Conservation (phyloP, 129 eudicot genomes). For the Chrysanthemum lavandulifolium region DNA sequence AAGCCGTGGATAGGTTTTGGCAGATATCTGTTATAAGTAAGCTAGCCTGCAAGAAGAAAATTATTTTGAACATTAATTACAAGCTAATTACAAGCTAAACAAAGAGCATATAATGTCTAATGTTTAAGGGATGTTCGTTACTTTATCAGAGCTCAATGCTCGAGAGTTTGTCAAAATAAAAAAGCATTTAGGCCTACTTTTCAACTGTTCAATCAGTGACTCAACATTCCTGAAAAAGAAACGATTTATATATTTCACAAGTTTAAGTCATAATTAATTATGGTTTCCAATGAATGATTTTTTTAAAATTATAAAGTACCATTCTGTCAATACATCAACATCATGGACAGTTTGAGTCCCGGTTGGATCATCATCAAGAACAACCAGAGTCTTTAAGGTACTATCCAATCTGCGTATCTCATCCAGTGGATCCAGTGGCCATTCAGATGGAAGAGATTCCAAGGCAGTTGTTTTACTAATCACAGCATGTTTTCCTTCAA, state of each 20-base stretch:
- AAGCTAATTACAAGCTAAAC: background rate
- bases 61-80: slow-evolving; percentile 3
- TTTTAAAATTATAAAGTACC: slow-evolving; percentile 31
- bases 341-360: slow-evolving; percentile 99
- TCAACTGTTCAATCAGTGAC: slow-evolving; percentile 77
- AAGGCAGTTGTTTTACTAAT: slow-evolving; percentile 50
- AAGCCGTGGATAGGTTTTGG: slow-evolving; percentile 64
- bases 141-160: slow-evolving; percentile 82
- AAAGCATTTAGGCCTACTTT: slow-evolving; percentile 79
- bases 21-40: slow-evolving; percentile 72
- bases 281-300: too few species aligned
- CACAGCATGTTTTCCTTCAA: slow-evolving; percentile 73
- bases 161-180: slow-evolving; percentile 95
- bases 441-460: slow-evolving; percentile 85
- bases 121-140: slow-evolving; percentile 26
- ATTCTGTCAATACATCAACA: slow-evolving; percentile 93
- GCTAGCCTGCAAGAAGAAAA: slow-evolving; percentile 65
- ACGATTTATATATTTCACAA: slow-evolving; percentile 1
- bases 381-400: slow-evolving; percentile 73
- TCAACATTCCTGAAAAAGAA: slow-evolving; percentile 64
- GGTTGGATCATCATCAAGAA: slow-evolving; percentile 99
- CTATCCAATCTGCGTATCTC: slow-evolving; percentile 62
- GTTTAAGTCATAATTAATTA: background rate
- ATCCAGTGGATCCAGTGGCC: slow-evolving; percentile 69
- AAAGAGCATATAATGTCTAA: background rate